Evolutionary conservation across 495 filamentous ascomycete genomes (phyloP).

Genomic region (Tuber calosporum): DNA sequence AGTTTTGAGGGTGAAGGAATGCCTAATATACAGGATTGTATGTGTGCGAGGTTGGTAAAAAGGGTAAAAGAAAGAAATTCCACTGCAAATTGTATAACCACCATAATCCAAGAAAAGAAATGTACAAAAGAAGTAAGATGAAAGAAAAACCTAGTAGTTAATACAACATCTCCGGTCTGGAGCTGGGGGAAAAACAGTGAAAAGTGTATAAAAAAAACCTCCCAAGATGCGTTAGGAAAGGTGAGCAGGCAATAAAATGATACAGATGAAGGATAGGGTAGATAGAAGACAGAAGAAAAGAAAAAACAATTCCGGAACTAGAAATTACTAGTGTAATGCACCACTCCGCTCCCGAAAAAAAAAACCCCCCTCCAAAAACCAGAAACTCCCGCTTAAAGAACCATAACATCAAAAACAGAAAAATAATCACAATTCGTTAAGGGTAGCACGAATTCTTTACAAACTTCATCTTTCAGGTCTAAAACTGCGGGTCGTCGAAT

Average conservation of each 20-base stretch:
- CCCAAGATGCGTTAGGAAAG: neutral
- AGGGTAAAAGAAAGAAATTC: neutral
- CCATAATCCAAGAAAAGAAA: neutral
- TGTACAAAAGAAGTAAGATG: neutral
- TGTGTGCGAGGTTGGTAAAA: neutral
- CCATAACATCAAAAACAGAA: neutral
- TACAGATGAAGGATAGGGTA: neutral
- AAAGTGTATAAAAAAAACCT: neutral
- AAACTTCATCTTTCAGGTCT: neutral
- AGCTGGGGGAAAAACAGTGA: neutral
- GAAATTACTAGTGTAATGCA: conserved; percentile 1
- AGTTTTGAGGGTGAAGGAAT: neutral
- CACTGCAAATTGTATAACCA: neutral
- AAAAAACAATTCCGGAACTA: neutral
- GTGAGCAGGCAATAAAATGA: neutral
- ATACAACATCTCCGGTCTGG: neutral
- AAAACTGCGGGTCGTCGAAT: neutral
- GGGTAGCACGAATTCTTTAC: neutral
- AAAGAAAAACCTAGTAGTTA: neutral
- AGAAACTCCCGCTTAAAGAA: neutral
- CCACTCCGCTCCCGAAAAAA: neutral
- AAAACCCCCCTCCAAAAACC: neutral
- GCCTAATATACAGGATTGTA: neutral
- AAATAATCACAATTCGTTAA: neutral
- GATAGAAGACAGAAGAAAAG: neutral